Base-by-base conservation (phyloP, 1,139 yeast species). In the Kodamaea anthophila region DNA sequence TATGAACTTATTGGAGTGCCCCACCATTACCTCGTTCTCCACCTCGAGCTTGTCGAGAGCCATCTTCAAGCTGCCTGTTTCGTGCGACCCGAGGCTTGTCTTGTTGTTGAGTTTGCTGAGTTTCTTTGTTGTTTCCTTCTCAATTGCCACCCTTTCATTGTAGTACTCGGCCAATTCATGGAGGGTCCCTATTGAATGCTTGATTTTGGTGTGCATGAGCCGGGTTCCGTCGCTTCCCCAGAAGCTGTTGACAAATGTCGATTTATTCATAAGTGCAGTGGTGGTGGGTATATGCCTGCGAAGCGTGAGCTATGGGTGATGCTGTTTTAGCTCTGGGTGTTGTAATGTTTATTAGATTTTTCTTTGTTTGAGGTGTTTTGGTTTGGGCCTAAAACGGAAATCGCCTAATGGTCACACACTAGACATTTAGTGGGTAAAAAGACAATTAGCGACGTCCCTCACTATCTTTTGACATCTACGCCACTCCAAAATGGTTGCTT, bases 111-210 rank as follows among this genome's bases (percentile, higher is more conserved):
- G 57, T 15, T 62, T 55, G 23, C 58, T 65, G 39, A 81, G 51
- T 38, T 64, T 66, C 37, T 72, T 68, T 27, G 77, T 60, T 47
- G 83, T 83, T 13, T 86, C 95, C 38, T 76, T 81, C 45, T 86
- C 96, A 23, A 86, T 69, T 6, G 68, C 60, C 3, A 72, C 60
- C 26, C 79, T 51, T 34, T 72, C 76, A 28, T 58, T 57, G 44
- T 70, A 74, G 43, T 63, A 74, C 7, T 56, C 58, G 9, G 63
- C 46, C 19, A 74, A 50, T 24, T 66, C 69, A 21, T 64, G 63
- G 26, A 72, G 46, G 5, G 71, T 70, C 66, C 32, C 30, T 16
- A 50, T 28, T 4, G 66, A 52, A 38, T 70, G 65, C 41, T 65
- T 64, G 56, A 74, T 63, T 35, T 72, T 65, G 36, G 58, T 63